Evolutionary conservation across 768 basidiomycete genomes (phyloP).

Genomic region (Fistulinella prunicolor): DNA sequence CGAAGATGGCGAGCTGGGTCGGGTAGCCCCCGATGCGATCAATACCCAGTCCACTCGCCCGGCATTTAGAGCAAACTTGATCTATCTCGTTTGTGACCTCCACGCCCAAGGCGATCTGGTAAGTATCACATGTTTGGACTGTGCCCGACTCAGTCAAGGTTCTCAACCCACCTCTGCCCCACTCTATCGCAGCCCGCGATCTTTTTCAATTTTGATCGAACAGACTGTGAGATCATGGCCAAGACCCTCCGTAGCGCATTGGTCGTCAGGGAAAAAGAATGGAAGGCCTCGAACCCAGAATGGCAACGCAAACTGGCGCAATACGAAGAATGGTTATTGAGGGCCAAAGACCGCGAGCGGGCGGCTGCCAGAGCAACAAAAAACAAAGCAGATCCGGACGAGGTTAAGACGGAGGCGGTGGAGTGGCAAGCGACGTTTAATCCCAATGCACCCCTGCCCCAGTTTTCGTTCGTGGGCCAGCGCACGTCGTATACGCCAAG

Average conservation of each 20-base stretch:
- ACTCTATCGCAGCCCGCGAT: constrained; percentile 51
- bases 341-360: constrained; percentile 48
- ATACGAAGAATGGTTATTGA: constrained; percentile 49
- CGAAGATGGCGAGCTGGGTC: constrained; percentile 36
- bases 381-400: constrained; percentile 34
- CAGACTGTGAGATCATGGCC: constrained; percentile 55
- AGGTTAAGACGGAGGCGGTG: constrained; percentile 14
- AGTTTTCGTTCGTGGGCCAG: constrained; percentile 58
- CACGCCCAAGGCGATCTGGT: constrained; percentile 54
- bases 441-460: constrained; percentile 51
- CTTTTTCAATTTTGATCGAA: constrained; percentile 64
- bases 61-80: constrained; percentile 42
- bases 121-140: constrained; percentile 22
- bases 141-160: too few relatives aligned
- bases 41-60: constrained; percentile 32
- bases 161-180: not conserved
- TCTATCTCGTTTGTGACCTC: constrained; percentile 55
- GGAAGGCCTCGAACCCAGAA: constrained; percentile 43
- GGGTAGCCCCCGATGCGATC: constrained; percentile 20
- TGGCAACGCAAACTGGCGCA: constrained; percentile 51
- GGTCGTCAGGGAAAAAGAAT: constrained; percentile 43
- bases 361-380: constrained; percentile 40
- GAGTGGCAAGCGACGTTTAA: constrained; percentile 56
- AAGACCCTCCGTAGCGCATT: constrained; percentile 36
- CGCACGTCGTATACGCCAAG: constrained; percentile 41